Base-by-base conservation (phyloP, 2,329 filamentous ascomycete genomes). In the Phyllosticta ampelicida region DNA sequence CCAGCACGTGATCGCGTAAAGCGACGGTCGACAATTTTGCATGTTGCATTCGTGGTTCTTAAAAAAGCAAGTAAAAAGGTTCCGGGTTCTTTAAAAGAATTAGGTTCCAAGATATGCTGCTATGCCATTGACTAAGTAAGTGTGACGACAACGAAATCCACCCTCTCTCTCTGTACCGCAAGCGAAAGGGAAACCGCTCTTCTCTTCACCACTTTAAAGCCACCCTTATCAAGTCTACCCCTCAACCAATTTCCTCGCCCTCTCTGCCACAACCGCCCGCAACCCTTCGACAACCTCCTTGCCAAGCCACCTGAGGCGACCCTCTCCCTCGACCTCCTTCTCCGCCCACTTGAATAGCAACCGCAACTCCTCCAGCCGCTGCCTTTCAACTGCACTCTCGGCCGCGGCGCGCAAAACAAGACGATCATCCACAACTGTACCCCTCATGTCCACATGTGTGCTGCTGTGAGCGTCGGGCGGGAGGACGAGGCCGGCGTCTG, bases 291-390 rank as follows among this genome's bases (percentile, higher is more conserved):
- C 73, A 16, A 82, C 77, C 63, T 81, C 80, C 48, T 71, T 71
- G n/a, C 79, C 75, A 56, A 85, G 66, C 80, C 82, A 85, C 61
- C 71, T 72, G 67, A 75, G 63, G 59, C 68, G 70, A 49, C 71
- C 76, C 60, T 73, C 71, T 57, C 64, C 48, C 49, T 63, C 60
- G 61, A 66, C 51, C 50, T 61, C 63, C 51, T 63, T 64, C 68
- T 86, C 83, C n/a, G 83, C 77, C 83, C 85, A 88, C 58, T 79
- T 79, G 67, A 88, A 86, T 61, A 89, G 69, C 3, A 86, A 66
- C 60, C 78, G 77, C 62, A 89, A 66, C 66, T 86, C 83, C 76
- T 81, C 80, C 53, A 89, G 65, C 49, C 78, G 74, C 67, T 86
- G 81, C 54, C 75, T 74, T 53, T 80, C 74, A 60, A 76, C 74